Evolutionary conservation across 176 grass and related monocot genomes (phyloP), one percentile per base, ranked within the genome.

Genomic region (Musa schizocarpa): DNA sequence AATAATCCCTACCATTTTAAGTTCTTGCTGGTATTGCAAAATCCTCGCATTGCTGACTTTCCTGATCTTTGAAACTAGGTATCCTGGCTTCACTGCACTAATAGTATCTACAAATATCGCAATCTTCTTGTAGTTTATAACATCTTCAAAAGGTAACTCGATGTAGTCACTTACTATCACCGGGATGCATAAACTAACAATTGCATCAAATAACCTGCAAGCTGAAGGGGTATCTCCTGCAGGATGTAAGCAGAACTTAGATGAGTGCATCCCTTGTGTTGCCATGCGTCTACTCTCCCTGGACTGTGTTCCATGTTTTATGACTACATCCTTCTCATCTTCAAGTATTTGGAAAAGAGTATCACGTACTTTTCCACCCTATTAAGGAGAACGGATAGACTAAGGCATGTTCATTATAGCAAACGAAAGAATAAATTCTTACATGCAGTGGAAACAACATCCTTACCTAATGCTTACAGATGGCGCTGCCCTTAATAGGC

Each of bases 1-100:
- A 57, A 80, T 50, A 65, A 52, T 23, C 73, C 81, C 74, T 74
- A 98, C 94, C 90, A 43, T 87, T 86, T 89, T 93, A 80, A 93
- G 92, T 81, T 98, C 94, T 78, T 52, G 71, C 68, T 98, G 94
- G 59, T 93, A 98, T 58, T 91, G 79, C 76, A 93, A 57, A 73
- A 98, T 88, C 64, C 75, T 81, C 65, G 89, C 82, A 71, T 82
- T 52, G 53, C 82, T 89, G 34, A 98, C 70, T 82, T 68, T 80
- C 65, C 72, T 73, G 73, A 98, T 88, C 75, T 85, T 68, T 7
- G 86, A 85, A 76, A 73, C 83, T 79, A 98, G 83, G 65, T 72
- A 83, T 69, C 88, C 88, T 80, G 94, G 84, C 55, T 87, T 84
- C 59, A 93, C 76, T 7, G 90, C 90, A 74, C 79, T 88, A 83